Base-by-base conservation (phyloP, 2,329 filamentous ascomycete species). In the Akanthomyces dipterigenus region DNA sequence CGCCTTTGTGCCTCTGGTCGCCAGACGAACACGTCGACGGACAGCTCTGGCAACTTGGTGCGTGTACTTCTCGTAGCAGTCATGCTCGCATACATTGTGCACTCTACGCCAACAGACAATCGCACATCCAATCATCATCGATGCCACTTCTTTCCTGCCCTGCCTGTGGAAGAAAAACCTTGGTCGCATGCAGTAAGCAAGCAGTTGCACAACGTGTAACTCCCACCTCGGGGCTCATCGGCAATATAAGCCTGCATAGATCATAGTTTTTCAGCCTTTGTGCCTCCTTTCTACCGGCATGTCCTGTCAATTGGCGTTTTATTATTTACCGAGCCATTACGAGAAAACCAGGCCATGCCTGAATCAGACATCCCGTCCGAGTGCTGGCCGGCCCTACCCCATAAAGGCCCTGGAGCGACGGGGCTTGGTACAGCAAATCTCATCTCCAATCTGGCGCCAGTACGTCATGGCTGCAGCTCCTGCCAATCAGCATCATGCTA, bases 361-460 rank as follows among this genome's bases (percentile, higher is more conserved):
- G 3, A 26, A 48, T 49, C 20, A 57, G 55, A 38, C 43, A 49
- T 28, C 12, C 43, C 24, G 16, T 9, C 54, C 16, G 34, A 42
- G 28, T 5, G 18, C n/a, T 28, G 12, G 20, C 2, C 18, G 12
- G 28, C 22, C 31, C 24, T 50, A 61, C 59, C 51, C 59, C 59
- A 61, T 51, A 61, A 28, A 18, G 59, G 43, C 51, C 51, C 43
- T 48, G 50, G 7, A 11, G 42, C 18, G 28, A 53, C 24, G 38
- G 56, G 46, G 56, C 40, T 45, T 61, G 51, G 34, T 22, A 55
- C 50, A 55, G 59, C 55, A 58, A 62, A 62, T 62, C 60, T 58
- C 54, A 62, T 62, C 60, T 62, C 3, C 55, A 54, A 51, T 45
- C 38, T 62, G 43, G 42, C 60, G 26, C 26, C 18, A n/a, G 24